These are phyloP conservation scores for Eucalyptus grandis DNA, from an alignment of 345 rosid species.

Conservation along the genomic window DNA sequence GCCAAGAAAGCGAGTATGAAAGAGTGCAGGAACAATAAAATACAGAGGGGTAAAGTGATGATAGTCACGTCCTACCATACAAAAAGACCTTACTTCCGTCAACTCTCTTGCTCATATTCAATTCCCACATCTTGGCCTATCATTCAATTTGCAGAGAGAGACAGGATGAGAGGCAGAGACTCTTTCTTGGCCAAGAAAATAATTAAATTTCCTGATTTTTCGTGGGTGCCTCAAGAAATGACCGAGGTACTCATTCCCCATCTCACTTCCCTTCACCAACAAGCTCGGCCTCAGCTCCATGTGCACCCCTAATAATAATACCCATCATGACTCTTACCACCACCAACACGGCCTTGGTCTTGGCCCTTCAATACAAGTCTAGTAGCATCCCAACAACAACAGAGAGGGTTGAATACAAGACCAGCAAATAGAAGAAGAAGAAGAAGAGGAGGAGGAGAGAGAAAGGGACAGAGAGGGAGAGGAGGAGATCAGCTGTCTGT, in stretches of 20 bases:
- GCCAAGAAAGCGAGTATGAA: background rate
- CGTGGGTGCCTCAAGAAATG: slow-evolving; percentile 17
- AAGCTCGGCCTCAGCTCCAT: slow-evolving; percentile 66
- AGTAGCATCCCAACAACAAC: background rate
- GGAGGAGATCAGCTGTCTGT: slow-evolving; percentile 51
- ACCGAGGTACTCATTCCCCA: slow-evolving; percentile 61
- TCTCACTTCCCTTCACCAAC: slow-evolving; percentile 86
- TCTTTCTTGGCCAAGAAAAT: background rate
- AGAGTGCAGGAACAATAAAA: background rate
- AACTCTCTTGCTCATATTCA: slow-evolving; percentile 41
- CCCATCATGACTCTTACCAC: slow-evolving; percentile 30
- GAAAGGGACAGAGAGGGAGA: slow-evolving; percentile 10
- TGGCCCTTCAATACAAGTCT: background rate
- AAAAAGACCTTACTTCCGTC: slow-evolving; percentile 60
- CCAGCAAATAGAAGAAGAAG: slow-evolving; percentile 8
- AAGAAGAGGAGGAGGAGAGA: background rate
- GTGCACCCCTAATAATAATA: background rate
- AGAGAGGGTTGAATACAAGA: background rate
- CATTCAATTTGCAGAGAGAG: background rate
- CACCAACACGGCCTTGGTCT: slow-evolving; percentile 3
- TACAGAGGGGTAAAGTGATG: slow-evolving; percentile 13
- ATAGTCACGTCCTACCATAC: slow-evolving; percentile 56
- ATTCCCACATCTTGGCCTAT: background rate
- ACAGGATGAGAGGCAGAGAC: background rate
- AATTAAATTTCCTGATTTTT: background rate